These are phyloP conservation scores for Friedmanniomyces simplex DNA, from an alignment of 495 filamentous ascomycete genomes.

Conservation along the genomic window DNA sequence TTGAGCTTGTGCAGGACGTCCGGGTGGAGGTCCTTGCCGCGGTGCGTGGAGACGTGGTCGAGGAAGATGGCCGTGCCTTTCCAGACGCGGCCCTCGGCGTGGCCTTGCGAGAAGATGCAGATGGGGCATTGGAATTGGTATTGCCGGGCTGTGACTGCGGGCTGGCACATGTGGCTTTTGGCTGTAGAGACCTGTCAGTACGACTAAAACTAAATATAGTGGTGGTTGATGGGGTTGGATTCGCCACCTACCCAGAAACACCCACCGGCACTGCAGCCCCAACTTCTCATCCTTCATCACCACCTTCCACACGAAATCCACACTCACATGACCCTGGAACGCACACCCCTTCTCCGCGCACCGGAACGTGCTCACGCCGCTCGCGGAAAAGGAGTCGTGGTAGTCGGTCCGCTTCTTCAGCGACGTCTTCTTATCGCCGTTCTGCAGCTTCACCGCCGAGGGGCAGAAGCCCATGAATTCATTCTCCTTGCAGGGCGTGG, in stretches of 20 bases:
- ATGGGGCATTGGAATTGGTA: conserved; percentile 17
- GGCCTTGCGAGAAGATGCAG: conserved; percentile 15
- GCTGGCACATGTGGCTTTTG: conserved; percentile 14
- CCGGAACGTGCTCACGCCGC: conserved; percentile 1
- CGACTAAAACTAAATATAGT: not conserved
- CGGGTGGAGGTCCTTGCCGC: conserved; percentile 1
- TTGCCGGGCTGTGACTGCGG: not conserved
- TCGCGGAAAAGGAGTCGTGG: conserved; percentile 7
- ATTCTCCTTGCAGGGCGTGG: conserved; percentile 13
- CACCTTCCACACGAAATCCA: conserved; percentile 13
- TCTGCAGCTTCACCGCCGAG: conserved; percentile 13
- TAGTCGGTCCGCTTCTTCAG: conserved; percentile 15
- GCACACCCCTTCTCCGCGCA: conserved; percentile 7
- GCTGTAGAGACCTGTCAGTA: not conserved
- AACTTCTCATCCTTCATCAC: conserved; percentile 11
- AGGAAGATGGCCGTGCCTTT: conserved; percentile 14
- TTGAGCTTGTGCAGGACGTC: conserved; percentile 11
- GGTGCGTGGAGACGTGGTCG: conserved; percentile 16
- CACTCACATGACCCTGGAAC: conserved; percentile 7
- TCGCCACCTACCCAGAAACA: conserved; percentile 5
- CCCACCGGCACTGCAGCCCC: conserved; percentile 14
- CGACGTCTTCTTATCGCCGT: conserved; percentile 6
- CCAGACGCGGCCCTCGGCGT: conserved; percentile 14
- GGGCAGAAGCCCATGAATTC: conserved; percentile 17
- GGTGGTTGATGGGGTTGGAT: not conserved